Evolutionary conservation across 257 asterid species (phyloP), one percentile per base, ranked within the genome.

Genomic region (Agastache rugosa): DNA sequence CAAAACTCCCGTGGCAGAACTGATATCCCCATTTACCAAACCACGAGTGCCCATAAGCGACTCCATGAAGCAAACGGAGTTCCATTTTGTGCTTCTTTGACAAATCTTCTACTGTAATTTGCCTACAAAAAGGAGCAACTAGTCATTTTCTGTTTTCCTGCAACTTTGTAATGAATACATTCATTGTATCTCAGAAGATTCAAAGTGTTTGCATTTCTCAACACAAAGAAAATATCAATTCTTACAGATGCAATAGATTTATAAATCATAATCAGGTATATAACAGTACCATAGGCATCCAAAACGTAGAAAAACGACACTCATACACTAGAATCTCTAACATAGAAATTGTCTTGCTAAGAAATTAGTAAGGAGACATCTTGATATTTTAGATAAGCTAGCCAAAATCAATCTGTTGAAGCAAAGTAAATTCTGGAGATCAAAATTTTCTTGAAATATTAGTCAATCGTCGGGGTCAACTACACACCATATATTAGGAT

Each of bases 21-120:
- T 77, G 85, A 70, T 92, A 95, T 1, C 93, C 97, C 99, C 99
- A 95, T 75, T 80, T 81, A 23, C 96, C 95, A 45, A 95, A 95
- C 99, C 99, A 95, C 2, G 97, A 79, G 70, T 85, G 84, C 5
- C 98, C 99, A 50, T 95, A 92, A 29, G 99, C 88, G 50, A 92
- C 81, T 42, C 98, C 97, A 50, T 90, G 83, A 29, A 95, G 92
- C 86, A 95, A 81, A n/a, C 98, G 73, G 14, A 92, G 85, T 37
- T 95, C 99, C 92, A 89, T 86, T 65, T 15, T 75, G 42, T 83
- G 87, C 83, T 90, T 92, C 82, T 81, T 92, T 23, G 98, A 90
- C 67, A 85, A 69, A 85, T 95, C 99, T 58, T 88, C 96, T 8
- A 92, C 94, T 20, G 99, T 79, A 75, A 95, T 85, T 83, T 81